phyloP scores from a whole-genome alignment of 805 yeast genomes.

The Yarrowia sp. region DNA sequence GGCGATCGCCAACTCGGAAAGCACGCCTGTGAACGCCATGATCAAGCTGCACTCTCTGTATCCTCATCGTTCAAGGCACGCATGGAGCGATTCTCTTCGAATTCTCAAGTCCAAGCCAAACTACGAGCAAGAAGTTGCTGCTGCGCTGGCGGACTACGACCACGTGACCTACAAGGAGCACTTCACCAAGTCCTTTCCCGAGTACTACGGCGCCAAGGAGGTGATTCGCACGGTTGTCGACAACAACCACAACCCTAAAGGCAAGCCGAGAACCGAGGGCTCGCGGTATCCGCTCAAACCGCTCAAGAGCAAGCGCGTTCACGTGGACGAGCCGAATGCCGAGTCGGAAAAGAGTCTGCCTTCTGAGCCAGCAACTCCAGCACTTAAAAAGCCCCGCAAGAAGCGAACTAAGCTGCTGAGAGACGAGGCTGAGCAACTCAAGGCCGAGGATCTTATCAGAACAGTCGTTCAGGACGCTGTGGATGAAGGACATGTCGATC shows the following conservation, averaged over 20 bases:
- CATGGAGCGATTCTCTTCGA: slow-evolving; percentile 18
- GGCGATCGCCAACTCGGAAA: not conserved
- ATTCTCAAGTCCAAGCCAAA: slow-evolving; percentile 2
- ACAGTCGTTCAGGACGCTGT: slow-evolving; percentile 14
- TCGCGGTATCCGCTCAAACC: slow-evolving; percentile 22
- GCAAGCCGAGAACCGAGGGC: slow-evolving; percentile 16
- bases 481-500: slow-evolving; percentile 2
- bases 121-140: not conserved
- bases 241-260: slow-evolving; percentile 21
- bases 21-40: not conserved
- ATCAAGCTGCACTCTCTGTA: slow-evolving; percentile 7
- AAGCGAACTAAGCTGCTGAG: not conserved
- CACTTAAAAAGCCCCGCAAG: not conserved
- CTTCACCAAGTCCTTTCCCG: not conserved
- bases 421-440: slow-evolving; percentile 15
- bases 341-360: slow-evolving; percentile 3
- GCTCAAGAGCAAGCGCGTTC: not conserved
- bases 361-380: not conserved
- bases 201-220: slow-evolving; percentile 20
- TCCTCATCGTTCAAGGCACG: slow-evolving; percentile 21
- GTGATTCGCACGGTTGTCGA: slow-evolving; percentile 24
- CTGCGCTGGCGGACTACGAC: not conserved
- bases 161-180: slow-evolving; percentile 3
- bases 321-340: slow-evolving; percentile 9
- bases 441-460: slow-evolving; percentile 15